phyloP scores from a whole-genome alignment of 495 filamentous ascomycete species.

The Penicillium simplicissimum region DNA sequence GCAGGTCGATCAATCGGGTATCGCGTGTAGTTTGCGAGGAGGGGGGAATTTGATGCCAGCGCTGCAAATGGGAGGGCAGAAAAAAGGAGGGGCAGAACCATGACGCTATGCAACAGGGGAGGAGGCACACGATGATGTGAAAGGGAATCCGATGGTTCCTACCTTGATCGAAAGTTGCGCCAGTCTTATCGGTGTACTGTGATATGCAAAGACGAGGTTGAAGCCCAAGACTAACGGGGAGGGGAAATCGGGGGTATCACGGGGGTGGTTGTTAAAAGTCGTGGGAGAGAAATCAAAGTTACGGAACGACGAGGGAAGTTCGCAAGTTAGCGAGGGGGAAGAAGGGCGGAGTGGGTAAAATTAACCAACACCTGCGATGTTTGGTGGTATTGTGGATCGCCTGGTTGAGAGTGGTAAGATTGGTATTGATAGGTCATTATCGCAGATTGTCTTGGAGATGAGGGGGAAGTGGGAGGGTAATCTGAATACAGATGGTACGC shows the following conservation, averaged over 20 bases:
- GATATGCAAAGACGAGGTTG: not conserved
- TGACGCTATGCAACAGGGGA: not conserved
- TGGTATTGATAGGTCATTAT: not conserved
- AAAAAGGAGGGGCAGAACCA: slow-evolving; percentile 25
- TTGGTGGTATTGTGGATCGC: not conserved
- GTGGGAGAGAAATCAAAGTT: slow-evolving; percentile 4
- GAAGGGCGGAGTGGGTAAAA: not conserved
- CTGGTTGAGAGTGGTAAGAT: not conserved
- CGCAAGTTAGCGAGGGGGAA: not conserved
- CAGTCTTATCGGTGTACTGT: not conserved
- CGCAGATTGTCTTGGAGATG: too few species aligned
- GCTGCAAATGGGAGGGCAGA: slow-evolving; percentile 5
- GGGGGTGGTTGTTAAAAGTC: not conserved
- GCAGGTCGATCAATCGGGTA: slow-evolving; percentile 18
- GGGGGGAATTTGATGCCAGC: slow-evolving; percentile 3
- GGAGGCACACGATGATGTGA: not conserved
- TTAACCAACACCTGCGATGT: not conserved
- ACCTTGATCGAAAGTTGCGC: not conserved
- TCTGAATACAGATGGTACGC: not conserved
- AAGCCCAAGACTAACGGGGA: not conserved
- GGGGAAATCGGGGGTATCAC: not conserved
- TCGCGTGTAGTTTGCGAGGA: slow-evolving; percentile 13
- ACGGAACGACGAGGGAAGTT: not conserved
- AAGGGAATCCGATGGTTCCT: not conserved
- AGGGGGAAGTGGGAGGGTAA: not conserved